Conservation (phyloP, 129 eudicot genomes). For the Chrysanthemum lavandulifolium region DNA sequence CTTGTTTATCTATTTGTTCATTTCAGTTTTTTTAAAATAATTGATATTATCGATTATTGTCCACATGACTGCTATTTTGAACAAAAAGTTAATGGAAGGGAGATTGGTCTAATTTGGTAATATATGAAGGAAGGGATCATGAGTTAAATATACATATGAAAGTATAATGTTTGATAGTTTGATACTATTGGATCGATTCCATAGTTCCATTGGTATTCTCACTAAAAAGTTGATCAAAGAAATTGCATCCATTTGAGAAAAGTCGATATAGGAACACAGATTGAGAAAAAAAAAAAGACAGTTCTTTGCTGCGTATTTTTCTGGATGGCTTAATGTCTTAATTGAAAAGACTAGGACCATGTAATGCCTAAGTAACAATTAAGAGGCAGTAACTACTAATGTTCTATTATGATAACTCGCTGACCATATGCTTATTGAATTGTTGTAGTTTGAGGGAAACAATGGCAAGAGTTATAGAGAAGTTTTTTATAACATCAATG, state of each 20-base stretch:
- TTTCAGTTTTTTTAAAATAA: too few species aligned
- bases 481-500: constrained; percentile 74
- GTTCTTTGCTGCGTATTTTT: background rate
- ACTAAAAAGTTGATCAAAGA: background rate
- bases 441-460: constrained; percentile 22
- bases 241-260: background rate
- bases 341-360: background rate
- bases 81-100: too few species aligned
- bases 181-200: background rate
- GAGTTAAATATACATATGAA: background rate
- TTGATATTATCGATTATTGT: too few species aligned
- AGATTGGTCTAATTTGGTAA: background rate
- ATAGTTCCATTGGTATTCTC: background rate
- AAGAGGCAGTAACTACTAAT: too few species aligned
- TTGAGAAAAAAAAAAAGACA: background rate
- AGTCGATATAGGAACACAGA: background rate
- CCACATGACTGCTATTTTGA: too few species aligned
- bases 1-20: background rate
- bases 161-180: background rate
- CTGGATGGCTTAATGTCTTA: background rate
- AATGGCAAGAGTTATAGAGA: constrained; percentile 58
- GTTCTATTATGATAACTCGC: background rate
- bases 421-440: constrained; percentile 16
- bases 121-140: background rate
- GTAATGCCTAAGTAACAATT: background rate